Conservation (phyloP, 202 grass and related monocot genomes). For the Setaria italica region DNA sequence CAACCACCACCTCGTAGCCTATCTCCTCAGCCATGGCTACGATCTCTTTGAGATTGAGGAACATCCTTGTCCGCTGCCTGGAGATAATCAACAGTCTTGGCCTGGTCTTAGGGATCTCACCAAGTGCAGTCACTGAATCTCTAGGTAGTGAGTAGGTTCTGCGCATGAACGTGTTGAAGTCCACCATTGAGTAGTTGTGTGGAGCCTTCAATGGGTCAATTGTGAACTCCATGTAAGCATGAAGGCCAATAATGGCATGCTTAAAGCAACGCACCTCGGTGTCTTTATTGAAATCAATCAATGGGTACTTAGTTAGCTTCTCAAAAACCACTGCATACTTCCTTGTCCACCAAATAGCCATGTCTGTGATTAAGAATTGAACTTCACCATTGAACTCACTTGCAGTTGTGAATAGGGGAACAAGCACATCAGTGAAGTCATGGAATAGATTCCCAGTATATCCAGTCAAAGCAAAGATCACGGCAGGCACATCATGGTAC, state of each 20-base stretch:
- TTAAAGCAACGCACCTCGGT: conserved; percentile 64
- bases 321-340: conserved; percentile 69
- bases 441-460: conserved; percentile 88
- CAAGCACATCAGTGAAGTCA: conserved; percentile 84
- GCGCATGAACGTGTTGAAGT: conserved; percentile 72
- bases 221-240: conserved; percentile 77
- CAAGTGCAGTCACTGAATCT: conserved; percentile 47
- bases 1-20: conserved; percentile 69
- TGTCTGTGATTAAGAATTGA: conserved; percentile 76
- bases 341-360: conserved; percentile 68
- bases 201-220: conserved; percentile 74
- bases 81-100: conserved; percentile 70
- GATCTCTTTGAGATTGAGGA: conserved; percentile 65
- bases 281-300: conserved; percentile 70
- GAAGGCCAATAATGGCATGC: conserved; percentile 64
- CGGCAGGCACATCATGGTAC: conserved; percentile 64
- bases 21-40: conserved; percentile 60
- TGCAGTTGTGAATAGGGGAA: conserved; percentile 82
- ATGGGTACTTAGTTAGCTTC: conserved; percentile 66
- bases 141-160: conserved; percentile 56
- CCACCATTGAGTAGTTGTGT: conserved; percentile 65
- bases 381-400: conserved; percentile 77
- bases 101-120: conserved; percentile 45
- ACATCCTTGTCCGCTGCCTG: conserved; percentile 64
- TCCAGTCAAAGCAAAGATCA: conserved; percentile 76